Evolutionary conservation across 208 protist species (phyloP).

Genomic region (Trypanosoma vivax): DNA sequence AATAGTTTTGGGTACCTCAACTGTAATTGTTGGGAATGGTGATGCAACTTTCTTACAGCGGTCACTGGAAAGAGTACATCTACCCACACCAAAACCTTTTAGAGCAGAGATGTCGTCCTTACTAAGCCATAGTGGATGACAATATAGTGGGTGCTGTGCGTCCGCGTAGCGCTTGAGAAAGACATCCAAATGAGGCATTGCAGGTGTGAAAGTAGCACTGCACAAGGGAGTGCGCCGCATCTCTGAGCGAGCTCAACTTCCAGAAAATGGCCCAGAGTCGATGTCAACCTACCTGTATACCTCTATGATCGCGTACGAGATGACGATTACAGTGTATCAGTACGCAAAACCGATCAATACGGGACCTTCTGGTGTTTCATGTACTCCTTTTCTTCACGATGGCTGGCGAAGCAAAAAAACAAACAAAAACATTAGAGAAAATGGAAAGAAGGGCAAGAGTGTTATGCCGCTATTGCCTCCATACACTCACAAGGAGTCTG

Average conservation of each 20-base stretch:
- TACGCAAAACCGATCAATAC: too few species aligned
- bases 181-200: conserved; percentile 36
- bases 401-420: too few species aligned
- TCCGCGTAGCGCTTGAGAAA: conserved; percentile 49
- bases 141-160: conserved; percentile 42
- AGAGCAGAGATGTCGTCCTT: conserved; percentile 38
- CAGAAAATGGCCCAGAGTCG: too few species aligned
- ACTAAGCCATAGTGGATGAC: conserved; percentile 55
- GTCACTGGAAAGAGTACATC: not conserved
- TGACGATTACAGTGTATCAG: too few species aligned
- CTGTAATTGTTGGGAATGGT: not conserved
- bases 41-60: not conserved
- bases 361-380: too few species aligned
- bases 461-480: too few species aligned
- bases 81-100: not conserved
- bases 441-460: too few species aligned
- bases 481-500: too few species aligned
- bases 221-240: conserved; percentile 14
- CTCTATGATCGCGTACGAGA: too few species aligned
- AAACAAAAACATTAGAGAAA: too few species aligned
- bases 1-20: conserved; percentile 1
- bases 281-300: too few species aligned
- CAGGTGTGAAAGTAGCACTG: conserved; percentile 61
- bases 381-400: too few species aligned
- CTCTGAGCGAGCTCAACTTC: not conserved